A percentile compares a stretch with the other conserved stretches of the same genome.
Evolutionary conservation across 345 rosid genomes (phyloP).

Genomic region (Fremontodendron californicum): DNA sequence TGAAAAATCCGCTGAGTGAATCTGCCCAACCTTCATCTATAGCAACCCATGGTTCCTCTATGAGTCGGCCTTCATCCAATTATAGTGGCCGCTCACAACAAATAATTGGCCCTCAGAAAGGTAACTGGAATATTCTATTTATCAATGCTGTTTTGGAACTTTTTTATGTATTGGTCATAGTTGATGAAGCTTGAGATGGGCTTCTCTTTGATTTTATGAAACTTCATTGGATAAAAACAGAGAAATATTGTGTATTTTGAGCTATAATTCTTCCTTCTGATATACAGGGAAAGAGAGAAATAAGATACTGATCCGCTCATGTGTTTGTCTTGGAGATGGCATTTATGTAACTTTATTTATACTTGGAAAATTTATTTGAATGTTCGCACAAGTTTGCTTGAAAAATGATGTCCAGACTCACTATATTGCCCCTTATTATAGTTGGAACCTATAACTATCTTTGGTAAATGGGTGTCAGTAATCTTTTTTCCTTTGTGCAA

Average conservation of each 20-base stretch:
- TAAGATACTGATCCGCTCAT: neutral
- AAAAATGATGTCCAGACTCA: neutral
- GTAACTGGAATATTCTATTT: slow-evolving; percentile 24
- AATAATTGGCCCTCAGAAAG: slow-evolving; percentile 59
- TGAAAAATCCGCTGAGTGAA: slow-evolving; percentile 47
- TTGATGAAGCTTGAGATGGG: neutral
- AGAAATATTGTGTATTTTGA: neutral
- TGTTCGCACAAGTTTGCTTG: neutral
- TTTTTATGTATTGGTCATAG: neutral
- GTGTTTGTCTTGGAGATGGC: neutral
- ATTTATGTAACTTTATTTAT: neutral
- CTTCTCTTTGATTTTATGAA: slow-evolving; percentile 2
- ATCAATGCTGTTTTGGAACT: neutral
- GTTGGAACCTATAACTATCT: neutral
- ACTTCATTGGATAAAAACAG: neutral
- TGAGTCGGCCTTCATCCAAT: slow-evolving; percentile 72
- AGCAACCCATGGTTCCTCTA: slow-evolving; percentile 52
- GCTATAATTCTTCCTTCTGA: neutral
- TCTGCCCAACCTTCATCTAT: slow-evolving; percentile 47
- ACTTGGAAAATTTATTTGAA: neutral
- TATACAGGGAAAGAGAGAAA: neutral
- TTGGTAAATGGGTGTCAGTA: neutral
- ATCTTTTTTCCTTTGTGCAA: neutral
- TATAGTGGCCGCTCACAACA: slow-evolving; percentile 65
- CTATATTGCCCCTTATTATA: neutral